Evolutionary conservation across 2,329 filamentous ascomycete genomes (phyloP), one percentile per base, ranked within the genome.

Genomic region (Curvularia lunata): DNA sequence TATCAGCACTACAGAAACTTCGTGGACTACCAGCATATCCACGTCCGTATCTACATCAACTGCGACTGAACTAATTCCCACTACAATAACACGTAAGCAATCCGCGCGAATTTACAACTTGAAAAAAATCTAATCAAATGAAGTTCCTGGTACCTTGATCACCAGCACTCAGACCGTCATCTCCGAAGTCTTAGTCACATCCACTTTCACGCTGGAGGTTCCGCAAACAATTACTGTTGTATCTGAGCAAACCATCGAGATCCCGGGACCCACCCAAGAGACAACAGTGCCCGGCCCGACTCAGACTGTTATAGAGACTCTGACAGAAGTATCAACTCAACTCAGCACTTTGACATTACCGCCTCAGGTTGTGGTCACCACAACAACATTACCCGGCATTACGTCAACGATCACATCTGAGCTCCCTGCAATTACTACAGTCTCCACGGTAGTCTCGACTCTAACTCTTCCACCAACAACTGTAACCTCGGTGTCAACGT

Each of bases 361-460:
- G 9, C 60, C 63, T 1, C 48, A 59, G 19, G 65, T 62, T 5
- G 52, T 52, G 8, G 42, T 59, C 6, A 62, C 60, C 1, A 73
- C 68, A 1, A 64, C 65, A 9, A 71, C 65, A 0, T 25, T 64
- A 1, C 64, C 56, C 3, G 67, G 59, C 2, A 42, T 52, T 1
- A 67, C 65, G 7, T 60, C 52, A 5, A 46, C 59, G 1, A 50
- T 62, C 1, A 70, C 65, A 1, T 64, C 61, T 2, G 56, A 64
- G 23, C 37, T 67, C 2, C 61, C 67, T 5, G 48, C 57, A 25
- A 61, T 42, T 12, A 68, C 64, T 10, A 49, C 61, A 56, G 62
- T 42, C 19, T 68, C 67, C 2, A 72, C 69, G 0, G 56, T 69
- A 27, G 34, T 65, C 7, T 67, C 65, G 0, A 73, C 68, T 7